phyloP scores from a whole-genome alignment of 75 land plant genomes.

The Gnetum montanum region DNA sequence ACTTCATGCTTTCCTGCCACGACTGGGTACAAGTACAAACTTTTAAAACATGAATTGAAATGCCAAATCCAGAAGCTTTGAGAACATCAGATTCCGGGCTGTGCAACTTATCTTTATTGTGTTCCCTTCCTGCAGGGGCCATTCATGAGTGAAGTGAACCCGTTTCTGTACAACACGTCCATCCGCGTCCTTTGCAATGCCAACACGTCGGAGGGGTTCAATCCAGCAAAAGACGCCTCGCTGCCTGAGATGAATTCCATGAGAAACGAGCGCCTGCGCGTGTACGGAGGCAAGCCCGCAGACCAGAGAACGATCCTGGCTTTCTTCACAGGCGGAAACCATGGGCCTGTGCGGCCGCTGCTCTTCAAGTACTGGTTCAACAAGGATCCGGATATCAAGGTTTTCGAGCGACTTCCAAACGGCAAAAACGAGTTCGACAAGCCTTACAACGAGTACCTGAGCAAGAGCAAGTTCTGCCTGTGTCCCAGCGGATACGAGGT shows the following conservation, averaged over 20 bases:
- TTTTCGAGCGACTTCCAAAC: slow-evolving; percentile 30
- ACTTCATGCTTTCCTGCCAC: slow-evolving; percentile 76
- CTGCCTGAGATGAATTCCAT: slow-evolving; percentile 51
- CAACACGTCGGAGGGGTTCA: slow-evolving; percentile 64
- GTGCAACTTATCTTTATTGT: neutral
- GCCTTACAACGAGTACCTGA: slow-evolving; percentile 34
- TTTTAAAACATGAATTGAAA: neutral
- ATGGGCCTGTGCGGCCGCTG: slow-evolving; percentile 48
- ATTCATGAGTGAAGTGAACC: slow-evolving; percentile 12
- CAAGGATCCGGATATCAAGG: slow-evolving; percentile 40
- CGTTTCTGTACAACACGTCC: slow-evolving; percentile 22
- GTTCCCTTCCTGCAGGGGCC: slow-evolving; percentile 31
- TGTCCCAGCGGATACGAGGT: slow-evolving; percentile 71
- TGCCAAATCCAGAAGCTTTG: neutral
- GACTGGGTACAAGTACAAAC: slow-evolving; percentile 49
- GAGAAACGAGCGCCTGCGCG: slow-evolving; percentile 9
- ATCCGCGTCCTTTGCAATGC: slow-evolving; percentile 63
- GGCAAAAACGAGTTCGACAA: no score
- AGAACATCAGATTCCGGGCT: neutral
- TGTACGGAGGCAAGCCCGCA: slow-evolving; percentile 2
- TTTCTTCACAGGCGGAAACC: slow-evolving; percentile 56
- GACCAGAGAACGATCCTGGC: slow-evolving; percentile 21
- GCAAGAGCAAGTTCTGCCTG: slow-evolving; percentile 49
- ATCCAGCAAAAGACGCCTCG: slow-evolving; percentile 46
- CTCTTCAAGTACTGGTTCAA: slow-evolving; percentile 44